Percentiles rank a stretch among this genome's conserved stretches.
Evolutionary conservation across 1,139 yeast species (phyloP).

Genomic region (Suzukiozyma palmioleophila): DNA sequence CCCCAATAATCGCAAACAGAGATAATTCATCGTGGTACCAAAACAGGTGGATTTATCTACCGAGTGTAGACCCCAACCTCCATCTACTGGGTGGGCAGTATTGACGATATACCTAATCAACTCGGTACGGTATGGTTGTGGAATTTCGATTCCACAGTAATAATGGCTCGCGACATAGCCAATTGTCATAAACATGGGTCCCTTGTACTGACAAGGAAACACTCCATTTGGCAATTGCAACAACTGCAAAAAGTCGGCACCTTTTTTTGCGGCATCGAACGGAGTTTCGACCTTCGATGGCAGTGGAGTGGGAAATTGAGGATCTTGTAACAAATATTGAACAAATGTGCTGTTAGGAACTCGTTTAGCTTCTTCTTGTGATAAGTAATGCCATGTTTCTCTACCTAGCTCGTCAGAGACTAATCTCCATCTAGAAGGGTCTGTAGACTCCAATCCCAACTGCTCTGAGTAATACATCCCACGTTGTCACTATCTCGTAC

Average conservation of each 20-base stretch:
- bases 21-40: constrained; percentile 89
- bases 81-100: constrained; percentile 93
- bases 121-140: constrained; percentile 63
- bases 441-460: constrained; percentile 64
- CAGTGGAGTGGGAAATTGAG: constrained; percentile 45
- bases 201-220: constrained; percentile 90
- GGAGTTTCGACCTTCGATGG: constrained; percentile 36
- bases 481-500: too few relatives aligned
- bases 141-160: constrained; percentile 63
- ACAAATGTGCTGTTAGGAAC: constrained; percentile 56
- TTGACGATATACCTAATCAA: constrained; percentile 81
- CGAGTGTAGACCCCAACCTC: constrained; percentile 98
- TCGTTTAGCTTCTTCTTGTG: constrained; percentile 28
- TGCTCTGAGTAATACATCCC: constrained; percentile 55
- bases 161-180: constrained; percentile 80
- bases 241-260: constrained; percentile 63
- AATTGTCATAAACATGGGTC: constrained; percentile 95
- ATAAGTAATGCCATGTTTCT: constrained; percentile 74
- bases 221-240: constrained; percentile 78
- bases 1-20: constrained; percentile 73
- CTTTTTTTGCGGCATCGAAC: constrained; percentile 63
- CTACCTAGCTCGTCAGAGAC: constrained; percentile 68
- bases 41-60: constrained; percentile 91
- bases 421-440: constrained; percentile 71
- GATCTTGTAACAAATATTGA: constrained; percentile 49